Evolutionary conservation across 495 filamentous ascomycete genomes (phyloP).

Genomic region (Neurospora sp.): DNA sequence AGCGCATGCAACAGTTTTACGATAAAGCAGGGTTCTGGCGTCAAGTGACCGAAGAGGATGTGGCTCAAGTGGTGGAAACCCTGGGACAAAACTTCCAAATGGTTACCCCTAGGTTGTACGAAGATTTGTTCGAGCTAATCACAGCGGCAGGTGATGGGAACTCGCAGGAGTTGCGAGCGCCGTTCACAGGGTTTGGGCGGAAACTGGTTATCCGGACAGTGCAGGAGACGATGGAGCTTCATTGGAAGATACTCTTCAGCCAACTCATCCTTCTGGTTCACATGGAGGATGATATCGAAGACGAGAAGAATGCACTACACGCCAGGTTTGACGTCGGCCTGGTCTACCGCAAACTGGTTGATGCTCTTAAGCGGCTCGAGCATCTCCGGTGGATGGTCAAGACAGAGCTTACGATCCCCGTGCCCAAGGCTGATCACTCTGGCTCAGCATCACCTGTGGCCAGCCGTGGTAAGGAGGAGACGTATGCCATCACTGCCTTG

Average conservation of each 20-base stretch:
- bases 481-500: conserved; percentile 36
- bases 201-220: conserved; percentile 62
- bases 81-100: conserved; percentile 47
- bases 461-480: conserved; percentile 26
- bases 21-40: conserved; percentile 60
- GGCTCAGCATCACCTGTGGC: conserved; percentile 15
- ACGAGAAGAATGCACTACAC: conserved; percentile 46
- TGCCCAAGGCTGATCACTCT: conserved; percentile 25
- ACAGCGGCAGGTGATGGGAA: conserved; percentile 30
- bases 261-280: conserved; percentile 77
- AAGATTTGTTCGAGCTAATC: conserved; percentile 33
- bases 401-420: conserved; percentile 36
- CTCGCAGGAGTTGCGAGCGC: conserved; percentile 25
- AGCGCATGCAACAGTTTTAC: conserved; percentile 61
- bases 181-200: conserved; percentile 59
- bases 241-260: conserved; percentile 61
- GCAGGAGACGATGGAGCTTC: conserved; percentile 64
- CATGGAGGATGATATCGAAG: conserved; percentile 63
- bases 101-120: conserved; percentile 44
- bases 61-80: conserved; percentile 38
- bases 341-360: conserved; percentile 57
- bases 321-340: conserved; percentile 54
- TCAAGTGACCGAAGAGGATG: conserved; percentile 66
- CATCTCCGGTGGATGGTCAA: conserved; percentile 73
- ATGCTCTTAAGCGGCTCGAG: conserved; percentile 60